Conservation (phyloP, 2,329 filamentous ascomycete species). For the Aspergillus ruber region DNA sequence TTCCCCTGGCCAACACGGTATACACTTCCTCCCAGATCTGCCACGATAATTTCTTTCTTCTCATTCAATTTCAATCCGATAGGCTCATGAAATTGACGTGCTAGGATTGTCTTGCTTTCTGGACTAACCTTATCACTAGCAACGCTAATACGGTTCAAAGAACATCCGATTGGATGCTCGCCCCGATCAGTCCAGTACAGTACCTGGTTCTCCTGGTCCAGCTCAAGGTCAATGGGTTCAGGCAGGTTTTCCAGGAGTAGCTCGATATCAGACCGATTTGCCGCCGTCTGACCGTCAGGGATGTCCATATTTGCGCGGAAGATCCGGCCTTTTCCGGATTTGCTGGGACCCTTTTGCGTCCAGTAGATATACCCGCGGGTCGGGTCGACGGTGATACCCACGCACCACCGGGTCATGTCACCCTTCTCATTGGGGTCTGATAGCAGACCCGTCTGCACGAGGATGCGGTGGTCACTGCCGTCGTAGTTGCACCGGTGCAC, state of each 20-base stretch:
- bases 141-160: conserved; percentile 39
- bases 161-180: conserved; percentile 51
- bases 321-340: conserved; percentile 48
- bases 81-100: conserved; percentile 18
- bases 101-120: conserved; percentile 9
- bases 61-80: conserved; percentile 20
- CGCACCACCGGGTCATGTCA: conserved; percentile 43
- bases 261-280: conserved; percentile 37
- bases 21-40: conserved; percentile 19
- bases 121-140: conserved; percentile 1
- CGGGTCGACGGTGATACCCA: conserved; percentile 49
- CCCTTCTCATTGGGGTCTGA: conserved; percentile 21
- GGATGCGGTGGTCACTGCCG: conserved; percentile 26
- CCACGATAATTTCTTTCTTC: conserved; percentile 15
- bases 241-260: conserved; percentile 42
- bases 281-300: conserved; percentile 26
- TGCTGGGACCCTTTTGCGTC: conserved; percentile 54
- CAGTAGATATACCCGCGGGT: conserved; percentile 48
- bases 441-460: conserved; percentile 32
- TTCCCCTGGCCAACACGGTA: conserved; percentile 17
- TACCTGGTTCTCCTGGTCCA: conserved; percentile 39
- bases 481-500: conserved; percentile 32
- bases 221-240: conserved; percentile 53
- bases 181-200: conserved; percentile 59
- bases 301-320: conserved; percentile 45